Conservation (phyloP, 371 early-diverging fungal species). For the Lichtheimia hyalospora region DNA sequence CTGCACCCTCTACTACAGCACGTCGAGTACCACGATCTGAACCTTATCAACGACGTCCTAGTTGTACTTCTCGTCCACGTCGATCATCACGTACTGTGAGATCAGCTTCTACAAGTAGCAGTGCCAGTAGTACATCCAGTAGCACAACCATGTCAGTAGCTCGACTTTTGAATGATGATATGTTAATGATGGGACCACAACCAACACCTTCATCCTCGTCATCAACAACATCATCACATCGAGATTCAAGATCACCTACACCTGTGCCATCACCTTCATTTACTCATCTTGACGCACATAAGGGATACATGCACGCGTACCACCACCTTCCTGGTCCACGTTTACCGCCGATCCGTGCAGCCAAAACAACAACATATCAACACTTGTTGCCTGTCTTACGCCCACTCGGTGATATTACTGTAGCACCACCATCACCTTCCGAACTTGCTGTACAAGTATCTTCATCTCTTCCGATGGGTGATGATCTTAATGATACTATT, state of each 20-base stretch:
- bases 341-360: slow-evolving; percentile 2
- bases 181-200: not conserved
- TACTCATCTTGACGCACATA: not conserved
- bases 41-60: not conserved
- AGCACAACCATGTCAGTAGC: slow-evolving; percentile 6
- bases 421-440: slow-evolving; percentile 3
- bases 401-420: not conserved
- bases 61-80: not conserved
- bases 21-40: not conserved
- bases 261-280: not conserved
- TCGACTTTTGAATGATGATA: slow-evolving; percentile 7
- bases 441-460: slow-evolving; percentile 9
- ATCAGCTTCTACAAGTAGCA: not conserved
- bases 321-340: slow-evolving; percentile 4
- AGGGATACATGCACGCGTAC: not conserved
- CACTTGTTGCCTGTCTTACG: not conserved
- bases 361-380: not conserved
- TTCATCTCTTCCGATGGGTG: slow-evolving; percentile 10
- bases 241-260: not conserved
- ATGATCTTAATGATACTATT: slow-evolving; percentile 56
- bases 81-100: not conserved
- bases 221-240: not conserved
- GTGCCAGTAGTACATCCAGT: not conserved
- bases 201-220: not conserved
- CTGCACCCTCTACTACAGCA: not conserved